Conservation (phyloP, 2,329 filamentous ascomycete genomes). For the Diaporthe citri region DNA sequence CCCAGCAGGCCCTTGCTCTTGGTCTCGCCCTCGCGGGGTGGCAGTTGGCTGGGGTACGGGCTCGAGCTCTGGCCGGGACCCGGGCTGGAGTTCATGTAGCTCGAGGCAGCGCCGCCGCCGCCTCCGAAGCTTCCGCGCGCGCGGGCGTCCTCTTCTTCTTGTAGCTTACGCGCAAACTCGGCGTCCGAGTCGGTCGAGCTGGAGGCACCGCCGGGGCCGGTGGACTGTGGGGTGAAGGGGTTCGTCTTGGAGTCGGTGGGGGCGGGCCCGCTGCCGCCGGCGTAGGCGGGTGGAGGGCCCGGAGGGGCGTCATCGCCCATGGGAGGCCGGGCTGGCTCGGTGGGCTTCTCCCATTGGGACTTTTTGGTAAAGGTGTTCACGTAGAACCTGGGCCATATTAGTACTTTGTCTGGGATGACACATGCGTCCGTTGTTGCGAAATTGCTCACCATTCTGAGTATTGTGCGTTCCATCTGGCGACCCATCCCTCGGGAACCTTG, state of each 20-base stretch:
- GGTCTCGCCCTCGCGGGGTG: slow-evolving; percentile 53
- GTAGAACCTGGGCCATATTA: slow-evolving; percentile 77
- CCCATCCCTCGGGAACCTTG: slow-evolving; percentile 83
- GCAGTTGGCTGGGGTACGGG: slow-evolving; percentile 56
- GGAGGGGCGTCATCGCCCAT: slow-evolving; percentile 58
- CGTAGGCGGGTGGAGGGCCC: slow-evolving; percentile 78
- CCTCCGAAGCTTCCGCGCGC: slow-evolving; percentile 50
- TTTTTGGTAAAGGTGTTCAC: slow-evolving; percentile 89
- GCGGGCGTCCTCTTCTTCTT: slow-evolving; percentile 84
- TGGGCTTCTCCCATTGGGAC: slow-evolving; percentile 92
- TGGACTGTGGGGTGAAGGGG: slow-evolving; percentile 70
- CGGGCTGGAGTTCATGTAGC: slow-evolving; percentile 49
- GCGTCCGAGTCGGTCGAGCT: slow-evolving; percentile 74
- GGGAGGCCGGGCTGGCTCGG: slow-evolving; percentile 69
- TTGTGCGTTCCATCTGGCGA: slow-evolving; percentile 86
- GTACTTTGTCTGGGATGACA: neutral
- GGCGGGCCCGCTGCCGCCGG: slow-evolving; percentile 58
- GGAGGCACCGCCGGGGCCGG: slow-evolving; percentile 48
- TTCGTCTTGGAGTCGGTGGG: slow-evolving; percentile 75
- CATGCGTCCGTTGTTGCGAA: neutral
- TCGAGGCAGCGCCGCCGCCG: slow-evolving; percentile 51
- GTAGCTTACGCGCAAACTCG: slow-evolving; percentile 79
- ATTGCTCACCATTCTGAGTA: slow-evolving; percentile 79
- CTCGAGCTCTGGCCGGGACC: slow-evolving; percentile 43
- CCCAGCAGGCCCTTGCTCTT: slow-evolving; percentile 63